Conservation (phyloP, 345 rosid species). For the Salix brachista region DNA sequence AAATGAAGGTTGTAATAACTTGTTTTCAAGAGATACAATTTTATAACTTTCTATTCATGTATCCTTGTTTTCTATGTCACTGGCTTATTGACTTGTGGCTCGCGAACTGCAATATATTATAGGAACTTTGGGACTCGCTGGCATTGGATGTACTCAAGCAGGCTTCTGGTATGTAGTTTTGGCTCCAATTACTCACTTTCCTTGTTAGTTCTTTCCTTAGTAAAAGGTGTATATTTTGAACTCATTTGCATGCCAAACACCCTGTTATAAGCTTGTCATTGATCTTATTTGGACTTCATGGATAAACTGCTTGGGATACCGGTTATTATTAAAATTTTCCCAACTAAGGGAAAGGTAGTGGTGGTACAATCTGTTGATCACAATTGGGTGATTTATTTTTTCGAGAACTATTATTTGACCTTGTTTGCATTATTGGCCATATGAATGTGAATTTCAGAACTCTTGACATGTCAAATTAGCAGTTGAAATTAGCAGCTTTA, state of each 20-base stretch:
- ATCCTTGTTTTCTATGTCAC: not conserved
- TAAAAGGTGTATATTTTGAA: not conserved
- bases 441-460: not conserved
- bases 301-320: not conserved
- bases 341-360: too few species aligned
- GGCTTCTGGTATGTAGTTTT: constrained; percentile 69
- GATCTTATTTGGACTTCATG: not conserved
- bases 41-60: not conserved
- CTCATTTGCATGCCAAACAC: too few species aligned
- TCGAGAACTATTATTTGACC: not conserved
- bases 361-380: not conserved
- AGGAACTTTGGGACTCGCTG: constrained; percentile 89
- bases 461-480: not conserved
- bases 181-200: not conserved
- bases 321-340: not conserved
- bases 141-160: constrained; percentile 73
- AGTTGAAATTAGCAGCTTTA: not conserved
- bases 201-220: not conserved
- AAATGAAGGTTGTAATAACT: too few species aligned
- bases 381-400: not conserved
- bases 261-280: too few species aligned
- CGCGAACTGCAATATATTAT: constrained; percentile 4
- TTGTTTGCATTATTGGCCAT: not conserved
- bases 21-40: too few species aligned
- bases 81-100: not conserved